Evolutionary conservation across 176 grass and related monocot species (phyloP).

Genomic region (Oryza glaberrima): DNA sequence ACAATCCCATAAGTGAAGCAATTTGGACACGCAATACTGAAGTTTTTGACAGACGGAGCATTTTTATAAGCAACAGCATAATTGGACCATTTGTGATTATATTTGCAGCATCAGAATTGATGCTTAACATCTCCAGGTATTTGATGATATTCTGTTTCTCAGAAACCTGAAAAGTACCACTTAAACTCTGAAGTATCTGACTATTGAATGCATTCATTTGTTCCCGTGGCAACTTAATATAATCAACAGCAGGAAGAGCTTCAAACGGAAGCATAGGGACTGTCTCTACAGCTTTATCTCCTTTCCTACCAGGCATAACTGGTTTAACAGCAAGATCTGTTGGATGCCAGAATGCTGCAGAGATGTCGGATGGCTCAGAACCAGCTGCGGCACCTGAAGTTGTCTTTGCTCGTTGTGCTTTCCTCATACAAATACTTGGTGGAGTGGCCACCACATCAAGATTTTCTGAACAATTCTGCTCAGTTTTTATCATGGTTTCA

Average conservation of each 20-base stretch:
- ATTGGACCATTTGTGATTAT: slow-evolving; percentile 83
- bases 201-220: slow-evolving; percentile 78
- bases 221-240: slow-evolving; percentile 75
- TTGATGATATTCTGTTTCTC: slow-evolving; percentile 92
- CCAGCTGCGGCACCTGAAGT: slow-evolving; percentile 47
- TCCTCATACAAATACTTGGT: slow-evolving; percentile 65
- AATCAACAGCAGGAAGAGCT: slow-evolving; percentile 68
- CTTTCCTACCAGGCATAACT: slow-evolving; percentile 91
- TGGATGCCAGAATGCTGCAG: slow-evolving; percentile 88
- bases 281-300: slow-evolving; percentile 66
- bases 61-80: slow-evolving; percentile 87
- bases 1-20: slow-evolving; percentile 88
- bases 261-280: slow-evolving; percentile 70
- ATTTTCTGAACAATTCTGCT: slow-evolving; percentile 56
- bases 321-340: slow-evolving; percentile 96
- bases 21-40: slow-evolving; percentile 77
- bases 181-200: slow-evolving; percentile 83
- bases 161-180: slow-evolving; percentile 84
- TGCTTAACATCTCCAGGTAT: slow-evolving; percentile 91
- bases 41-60: slow-evolving; percentile 83
- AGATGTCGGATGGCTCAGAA: slow-evolving; percentile 65
- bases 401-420: slow-evolving; percentile 65
- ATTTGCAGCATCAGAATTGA: slow-evolving; percentile 87
- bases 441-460: slow-evolving; percentile 62
- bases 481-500: slow-evolving; percentile 51